Conservation (phyloP, 352 stramenopile species). For the Phytophthora foliorum region DNA sequence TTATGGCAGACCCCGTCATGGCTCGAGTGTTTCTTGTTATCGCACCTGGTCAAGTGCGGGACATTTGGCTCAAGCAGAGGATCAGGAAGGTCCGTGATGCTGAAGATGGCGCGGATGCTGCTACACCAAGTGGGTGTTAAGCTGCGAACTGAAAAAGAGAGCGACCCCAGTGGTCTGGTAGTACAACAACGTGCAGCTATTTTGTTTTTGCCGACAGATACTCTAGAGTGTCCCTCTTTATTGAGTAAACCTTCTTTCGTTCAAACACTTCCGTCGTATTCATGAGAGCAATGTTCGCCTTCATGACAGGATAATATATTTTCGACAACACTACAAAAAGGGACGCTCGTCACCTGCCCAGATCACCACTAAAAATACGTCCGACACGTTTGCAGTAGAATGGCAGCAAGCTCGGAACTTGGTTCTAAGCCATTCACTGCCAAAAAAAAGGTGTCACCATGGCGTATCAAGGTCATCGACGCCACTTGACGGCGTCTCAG, state of each 20-base stretch:
- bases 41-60: constrained; percentile 21
- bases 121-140: too few relatives aligned
- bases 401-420: background rate
- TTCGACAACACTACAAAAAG: constrained; percentile 7
- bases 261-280: too few relatives aligned
- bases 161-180: too few relatives aligned
- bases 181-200: too few relatives aligned
- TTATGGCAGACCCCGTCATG: constrained; percentile 28
- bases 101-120: background rate
- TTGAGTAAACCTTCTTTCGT: too few relatives aligned
- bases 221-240: too few relatives aligned
- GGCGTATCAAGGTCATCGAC: constrained; percentile 9
- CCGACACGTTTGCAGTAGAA: background rate
- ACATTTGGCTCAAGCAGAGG: constrained; percentile 29
- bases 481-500: constrained; percentile 7
- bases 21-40: constrained; percentile 35
- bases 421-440: background rate
- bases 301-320: background rate
- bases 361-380: constrained; percentile 31
- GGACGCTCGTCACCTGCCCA: constrained; percentile 9
- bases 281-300: too few relatives aligned
- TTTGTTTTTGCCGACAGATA: too few relatives aligned
- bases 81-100: constrained; percentile 13
- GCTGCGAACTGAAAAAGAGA: background rate
- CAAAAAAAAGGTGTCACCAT: constrained; percentile 5